A percentile compares a stretch with the other conserved stretches of the same genome.
These are phyloP conservation scores for Termitomyces sp. DNA, from an alignment of 768 basidiomycete species.

Conservation along the genomic window DNA sequence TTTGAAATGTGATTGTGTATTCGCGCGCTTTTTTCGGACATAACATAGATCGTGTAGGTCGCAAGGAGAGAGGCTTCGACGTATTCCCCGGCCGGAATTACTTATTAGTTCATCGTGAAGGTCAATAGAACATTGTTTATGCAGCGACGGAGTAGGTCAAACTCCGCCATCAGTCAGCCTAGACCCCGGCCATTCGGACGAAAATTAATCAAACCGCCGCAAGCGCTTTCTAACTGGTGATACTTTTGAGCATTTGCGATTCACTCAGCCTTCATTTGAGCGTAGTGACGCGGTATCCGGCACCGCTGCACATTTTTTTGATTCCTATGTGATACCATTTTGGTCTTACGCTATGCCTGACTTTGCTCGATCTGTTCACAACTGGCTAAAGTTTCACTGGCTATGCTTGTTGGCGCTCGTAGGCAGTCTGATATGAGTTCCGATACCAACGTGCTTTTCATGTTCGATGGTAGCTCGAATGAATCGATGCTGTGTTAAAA, in stretches of 20 bases:
- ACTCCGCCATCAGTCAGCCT: too few relatives aligned
- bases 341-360: background rate
- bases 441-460: background rate
- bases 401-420: background rate
- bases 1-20: slow-evolving; percentile 57
- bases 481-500: background rate
- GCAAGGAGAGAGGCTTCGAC: background rate
- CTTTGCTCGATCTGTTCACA: background rate
- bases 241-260: background rate
- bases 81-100: background rate
- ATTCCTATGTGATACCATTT: background rate
- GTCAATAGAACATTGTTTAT: background rate
- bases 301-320: background rate
- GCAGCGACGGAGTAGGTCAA: too few relatives aligned
- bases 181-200: too few relatives aligned
- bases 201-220: background rate
- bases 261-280: background rate
- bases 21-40: slow-evolving; percentile 47
- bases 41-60: slow-evolving; percentile 14
- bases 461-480: too few relatives aligned
- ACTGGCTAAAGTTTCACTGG: background rate
- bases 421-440: background rate
- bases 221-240: background rate
- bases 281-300: background rate
- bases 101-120: background rate